phyloP scores from a whole-genome alignment of 1,284 basidiomycete genomes.

The Cryptococcus sp. region DNA sequence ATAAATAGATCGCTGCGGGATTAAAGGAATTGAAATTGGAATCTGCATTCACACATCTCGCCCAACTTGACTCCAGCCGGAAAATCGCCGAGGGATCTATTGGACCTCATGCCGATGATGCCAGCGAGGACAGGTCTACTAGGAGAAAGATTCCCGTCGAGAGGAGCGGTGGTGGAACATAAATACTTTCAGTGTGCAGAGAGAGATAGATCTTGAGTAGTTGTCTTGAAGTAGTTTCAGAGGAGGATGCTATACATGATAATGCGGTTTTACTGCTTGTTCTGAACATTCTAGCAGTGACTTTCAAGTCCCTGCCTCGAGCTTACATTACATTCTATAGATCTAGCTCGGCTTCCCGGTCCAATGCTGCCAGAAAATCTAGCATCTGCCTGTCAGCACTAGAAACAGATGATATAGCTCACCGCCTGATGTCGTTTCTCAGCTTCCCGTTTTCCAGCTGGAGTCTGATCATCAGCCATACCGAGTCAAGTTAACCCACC shows the following conservation, averaged over 20 bases:
- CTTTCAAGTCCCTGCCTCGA: no score
- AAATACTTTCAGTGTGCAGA: no score
- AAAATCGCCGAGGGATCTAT: conserved; percentile 19
- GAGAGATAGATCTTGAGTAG: no score
- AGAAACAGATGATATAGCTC: conserved; percentile 37
- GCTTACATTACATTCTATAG: no score
- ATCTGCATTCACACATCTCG: conserved; percentile 53
- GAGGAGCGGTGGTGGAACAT: conserved; percentile 69
- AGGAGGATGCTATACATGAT: no score
- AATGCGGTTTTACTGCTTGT: no score
- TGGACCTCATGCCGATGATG: conserved; percentile 30
- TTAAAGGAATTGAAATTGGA: conserved; percentile 67
- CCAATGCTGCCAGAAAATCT: conserved; percentile 49
- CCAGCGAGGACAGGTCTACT: conserved; percentile 50
- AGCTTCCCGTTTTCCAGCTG: conserved; percentile 63
- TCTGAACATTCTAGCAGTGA: no score
- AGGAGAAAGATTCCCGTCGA: conserved; percentile 69
- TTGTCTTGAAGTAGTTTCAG: no score
- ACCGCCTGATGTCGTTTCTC: conserved; percentile 68
- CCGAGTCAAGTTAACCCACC: conserved; percentile 17
- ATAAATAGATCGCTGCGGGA: conserved; percentile 65
- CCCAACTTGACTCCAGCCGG: conserved; percentile 34
- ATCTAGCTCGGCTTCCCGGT: no score
- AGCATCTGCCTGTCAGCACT: conserved; percentile 51
- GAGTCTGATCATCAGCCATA: conserved; percentile 51